Evolutionary conservation across 1,284 basidiomycete species (phyloP), one percentile per base, ranked within the genome.

Genomic region (Pseudozyma tsukubaensis): DNA sequence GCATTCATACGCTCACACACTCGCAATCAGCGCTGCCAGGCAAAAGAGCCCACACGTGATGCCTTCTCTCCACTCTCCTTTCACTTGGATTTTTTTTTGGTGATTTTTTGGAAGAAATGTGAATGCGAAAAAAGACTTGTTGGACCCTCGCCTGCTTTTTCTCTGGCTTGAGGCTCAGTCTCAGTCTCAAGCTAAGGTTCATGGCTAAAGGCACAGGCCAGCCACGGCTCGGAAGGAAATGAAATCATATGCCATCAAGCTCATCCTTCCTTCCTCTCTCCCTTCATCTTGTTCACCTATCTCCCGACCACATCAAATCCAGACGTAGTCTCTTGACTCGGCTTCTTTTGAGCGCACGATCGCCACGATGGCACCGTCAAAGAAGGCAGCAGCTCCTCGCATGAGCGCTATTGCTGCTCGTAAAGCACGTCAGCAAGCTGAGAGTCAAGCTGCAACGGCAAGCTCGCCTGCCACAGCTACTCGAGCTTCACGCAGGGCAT

Each of bases 341-440:
- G 35, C 10, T 11, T 19, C 21, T 18, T 32, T 53, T 19, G 45
- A 55, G 56, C 24, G 21, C 42, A 37, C 32, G 21, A 43, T 34
- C 32, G 43, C 18, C 32, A 59, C 2, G 24, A 72, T 72, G 69
- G 54, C 69, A 19, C 45, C 56, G 13, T 49, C 39, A 34, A 55
- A 51, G 49, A 59, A 49, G 37, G 43, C 29, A 32, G 52, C 42
- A 13, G 37, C 50, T 3, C 40, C 59, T 40, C 66, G 58, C 8
- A 19, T 71, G 18, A 75, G 72, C 44, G 72, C 72, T 7, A 16
- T 71, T 1, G 72, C 72, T 50, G 72, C 72, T 51, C 63, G 68
- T 39, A 67, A 71, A 51, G 60, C 60, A 18, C 66, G 56, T 4
- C 37, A 61, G 42, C 39, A 54, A 19, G 65, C 65, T 16, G 37